These are phyloP conservation scores for Tolypocladium nubicola DNA, from an alignment of 2,329 filamentous ascomycete species.

Conservation along the genomic window DNA sequence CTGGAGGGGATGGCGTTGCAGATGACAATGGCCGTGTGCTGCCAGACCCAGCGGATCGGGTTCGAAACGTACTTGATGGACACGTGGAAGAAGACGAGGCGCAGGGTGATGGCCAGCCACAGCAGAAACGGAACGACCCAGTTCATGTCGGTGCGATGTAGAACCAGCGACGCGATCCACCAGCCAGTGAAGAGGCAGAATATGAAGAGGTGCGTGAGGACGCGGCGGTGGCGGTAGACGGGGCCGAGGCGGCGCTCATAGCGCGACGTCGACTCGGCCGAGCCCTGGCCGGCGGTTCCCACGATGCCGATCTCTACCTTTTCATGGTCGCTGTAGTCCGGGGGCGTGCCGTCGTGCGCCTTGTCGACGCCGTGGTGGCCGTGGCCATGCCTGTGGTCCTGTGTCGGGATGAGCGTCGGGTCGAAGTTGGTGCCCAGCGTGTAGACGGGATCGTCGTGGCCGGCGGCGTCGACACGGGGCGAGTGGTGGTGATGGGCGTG, in stretches of 20 bases:
- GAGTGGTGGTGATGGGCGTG: conserved; percentile 34
- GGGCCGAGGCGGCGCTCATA: conserved; percentile 12
- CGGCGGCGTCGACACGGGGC: conserved; percentile 18
- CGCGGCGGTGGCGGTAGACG: conserved; percentile 34
- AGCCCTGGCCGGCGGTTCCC: conserved; percentile 14
- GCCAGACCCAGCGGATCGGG: conserved; percentile 60
- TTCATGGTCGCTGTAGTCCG: conserved; percentile 29
- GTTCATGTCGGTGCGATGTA: conserved; percentile 62
- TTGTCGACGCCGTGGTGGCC: conserved; percentile 19
- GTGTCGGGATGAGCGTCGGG: conserved; percentile 18
- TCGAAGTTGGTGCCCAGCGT: conserved; percentile 29
- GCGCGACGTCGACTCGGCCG: conserved; percentile 9
- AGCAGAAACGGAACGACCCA: conserved; percentile 81
- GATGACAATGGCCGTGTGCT: conserved; percentile 47
- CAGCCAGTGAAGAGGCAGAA: conserved; percentile 42
- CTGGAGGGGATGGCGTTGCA: conserved; percentile 56
- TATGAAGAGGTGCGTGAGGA: conserved; percentile 35
- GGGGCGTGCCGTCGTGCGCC: conserved; percentile 13
- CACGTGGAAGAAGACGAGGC: conserved; percentile 64
- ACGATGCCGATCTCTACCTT: conserved; percentile 23
- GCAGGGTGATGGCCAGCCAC: conserved; percentile 64
- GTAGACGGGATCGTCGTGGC: conserved; percentile 34
- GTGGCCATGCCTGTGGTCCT: conserved; percentile 8
- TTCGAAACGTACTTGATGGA: conserved; percentile 55
- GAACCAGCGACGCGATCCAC: conserved; percentile 67